Percentiles rank a stretch among this genome's conserved stretches.
phyloP scores from a whole-genome alignment of 768 basidiomycete genomes.

The Lentinula detonsa region DNA sequence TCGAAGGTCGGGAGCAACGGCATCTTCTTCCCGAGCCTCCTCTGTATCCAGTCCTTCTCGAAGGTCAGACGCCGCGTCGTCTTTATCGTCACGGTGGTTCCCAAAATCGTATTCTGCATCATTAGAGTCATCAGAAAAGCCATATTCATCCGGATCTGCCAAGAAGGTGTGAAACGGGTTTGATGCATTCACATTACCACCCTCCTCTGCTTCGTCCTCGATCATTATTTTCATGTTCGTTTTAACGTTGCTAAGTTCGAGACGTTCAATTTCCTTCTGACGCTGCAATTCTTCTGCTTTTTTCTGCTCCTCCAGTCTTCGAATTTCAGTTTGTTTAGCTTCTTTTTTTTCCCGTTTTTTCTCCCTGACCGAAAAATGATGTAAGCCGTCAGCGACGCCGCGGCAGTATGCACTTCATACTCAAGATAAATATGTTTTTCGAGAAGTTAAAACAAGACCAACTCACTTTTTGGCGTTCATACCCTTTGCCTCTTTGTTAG shows the following conservation, averaged over 20 bases:
- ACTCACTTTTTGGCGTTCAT: conserved; percentile 17
- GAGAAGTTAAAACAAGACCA: neutral
- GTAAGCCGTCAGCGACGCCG: conserved; percentile 14
- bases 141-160: conserved; percentile 7
- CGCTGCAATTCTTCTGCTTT: conserved; percentile 17
- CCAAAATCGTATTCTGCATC: neutral
- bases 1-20: conserved; percentile 3
- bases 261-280: conserved; percentile 11
- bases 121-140: conserved; percentile 9
- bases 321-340: conserved; percentile 14
- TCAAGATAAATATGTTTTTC: neutral
- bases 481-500: conserved; percentile 13
- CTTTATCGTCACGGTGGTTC: neutral
- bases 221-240: conserved; percentile 10
- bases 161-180: neutral
- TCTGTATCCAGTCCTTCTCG: neutral
- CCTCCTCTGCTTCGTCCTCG: conserved; percentile 12
- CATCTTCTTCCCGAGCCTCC: neutral
- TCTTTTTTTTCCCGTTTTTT: conserved; percentile 14
- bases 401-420: conserved; percentile 10
- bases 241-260: conserved; percentile 11
- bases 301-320: conserved; percentile 12
- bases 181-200: neutral
- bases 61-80: neutral
- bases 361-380: conserved; percentile 14